Evolutionary conservation across 179 eudicot species (phyloP).

Genomic region (Drosera spatulata): DNA sequence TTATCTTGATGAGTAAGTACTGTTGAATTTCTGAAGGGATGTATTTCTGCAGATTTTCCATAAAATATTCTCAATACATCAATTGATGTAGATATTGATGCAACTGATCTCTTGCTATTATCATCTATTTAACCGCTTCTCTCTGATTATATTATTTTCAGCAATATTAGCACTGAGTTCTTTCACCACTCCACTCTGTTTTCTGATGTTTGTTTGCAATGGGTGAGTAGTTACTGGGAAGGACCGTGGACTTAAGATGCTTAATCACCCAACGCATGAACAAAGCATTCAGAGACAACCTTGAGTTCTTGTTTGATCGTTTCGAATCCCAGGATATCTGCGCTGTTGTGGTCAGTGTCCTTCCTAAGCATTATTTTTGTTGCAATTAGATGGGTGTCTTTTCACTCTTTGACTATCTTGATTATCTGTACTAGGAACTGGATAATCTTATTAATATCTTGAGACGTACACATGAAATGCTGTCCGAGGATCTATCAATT

Average conservation of each 20-base stretch:
- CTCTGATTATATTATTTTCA: neutral
- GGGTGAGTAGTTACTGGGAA: slow-evolving; percentile 61
- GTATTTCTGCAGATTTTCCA: too few species aligned
- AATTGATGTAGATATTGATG: too few species aligned
- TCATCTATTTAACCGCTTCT: too few species aligned
- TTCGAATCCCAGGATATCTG: slow-evolving; percentile 98
- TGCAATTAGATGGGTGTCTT: neutral
- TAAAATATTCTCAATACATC: too few species aligned
- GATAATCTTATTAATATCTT: slow-evolving; percentile 70
- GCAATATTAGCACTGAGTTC: neutral
- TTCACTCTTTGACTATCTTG: neutral
- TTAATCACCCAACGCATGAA: slow-evolving; percentile 88
- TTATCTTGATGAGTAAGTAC: too few species aligned
- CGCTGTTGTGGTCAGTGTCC: slow-evolving; percentile 68
- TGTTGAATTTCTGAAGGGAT: too few species aligned
- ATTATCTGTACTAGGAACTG: slow-evolving; percentile 58
- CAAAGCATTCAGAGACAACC: slow-evolving; percentile 84
- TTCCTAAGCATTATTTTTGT: slow-evolving; percentile 7
- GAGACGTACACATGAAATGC: slow-evolving; percentile 72
- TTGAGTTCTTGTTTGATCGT: slow-evolving; percentile 85
- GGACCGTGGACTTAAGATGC: slow-evolving; percentile 79
- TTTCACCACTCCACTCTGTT: slow-evolving; percentile 4
- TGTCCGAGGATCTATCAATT: slow-evolving; percentile 60
- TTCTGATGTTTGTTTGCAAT: slow-evolving; percentile 1
- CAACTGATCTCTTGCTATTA: too few species aligned